Evolutionary conservation across 768 basidiomycete species (phyloP).

Genomic region (Naganishia onofrii): DNA sequence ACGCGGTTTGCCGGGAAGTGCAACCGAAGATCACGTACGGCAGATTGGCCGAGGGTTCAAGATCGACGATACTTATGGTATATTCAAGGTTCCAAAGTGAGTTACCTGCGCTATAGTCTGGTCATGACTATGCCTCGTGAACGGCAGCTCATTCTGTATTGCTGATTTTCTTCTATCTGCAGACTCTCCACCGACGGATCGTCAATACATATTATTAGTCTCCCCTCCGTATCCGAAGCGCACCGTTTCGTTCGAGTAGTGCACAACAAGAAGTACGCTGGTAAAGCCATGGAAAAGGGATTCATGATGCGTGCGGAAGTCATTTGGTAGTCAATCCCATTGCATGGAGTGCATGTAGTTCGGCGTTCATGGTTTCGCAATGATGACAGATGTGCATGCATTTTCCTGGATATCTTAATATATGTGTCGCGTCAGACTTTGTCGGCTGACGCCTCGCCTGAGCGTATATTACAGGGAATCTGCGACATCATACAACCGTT

Average conservation of each 20-base stretch:
- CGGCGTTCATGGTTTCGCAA: background rate
- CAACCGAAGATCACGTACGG: conserved; percentile 6
- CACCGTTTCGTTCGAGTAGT: conserved; percentile 14
- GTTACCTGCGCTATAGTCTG: background rate
- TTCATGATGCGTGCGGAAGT: conserved; percentile 17
- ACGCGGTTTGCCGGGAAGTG: background rate
- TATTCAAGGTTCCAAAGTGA: conserved; percentile 10
- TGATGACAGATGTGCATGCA: background rate
- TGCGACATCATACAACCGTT: background rate
- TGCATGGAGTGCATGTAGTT: background rate
- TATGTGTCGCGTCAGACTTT: too few species aligned
- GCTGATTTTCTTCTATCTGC: background rate
- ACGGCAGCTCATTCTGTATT: background rate
- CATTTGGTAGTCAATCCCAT: background rate
- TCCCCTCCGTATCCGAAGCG: conserved; percentile 2
- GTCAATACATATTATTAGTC: conserved; percentile 1
- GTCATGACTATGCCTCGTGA: background rate
- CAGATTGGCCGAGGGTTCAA: conserved; percentile 8
- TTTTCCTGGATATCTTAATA: background rate
- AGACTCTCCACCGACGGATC: background rate
- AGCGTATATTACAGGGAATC: background rate
- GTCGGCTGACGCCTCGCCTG: too few species aligned
- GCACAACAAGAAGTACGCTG: conserved; percentile 10
- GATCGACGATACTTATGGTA: conserved; percentile 15
- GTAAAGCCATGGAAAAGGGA: background rate